Evolutionary conservation across 495 filamentous ascomycete genomes (phyloP).

Genomic region (Penicillium alfredii): DNA sequence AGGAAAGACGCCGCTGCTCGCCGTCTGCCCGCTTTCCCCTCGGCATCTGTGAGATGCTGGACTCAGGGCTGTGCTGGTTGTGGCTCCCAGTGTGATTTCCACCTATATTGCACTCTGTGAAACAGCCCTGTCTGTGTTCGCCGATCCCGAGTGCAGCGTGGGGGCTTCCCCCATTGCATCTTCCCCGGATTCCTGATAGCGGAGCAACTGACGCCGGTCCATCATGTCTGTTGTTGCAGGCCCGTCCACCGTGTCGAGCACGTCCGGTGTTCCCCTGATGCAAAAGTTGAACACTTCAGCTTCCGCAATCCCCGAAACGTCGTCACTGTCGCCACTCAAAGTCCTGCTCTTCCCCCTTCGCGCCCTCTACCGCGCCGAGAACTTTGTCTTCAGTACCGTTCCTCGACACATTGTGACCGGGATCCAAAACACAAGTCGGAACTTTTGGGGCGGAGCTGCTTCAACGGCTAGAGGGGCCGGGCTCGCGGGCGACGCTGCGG

Average conservation of each 20-base stretch:
- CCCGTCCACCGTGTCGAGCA: constrained; percentile 15
- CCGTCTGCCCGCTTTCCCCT: no score
- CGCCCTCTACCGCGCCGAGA: constrained; percentile 32
- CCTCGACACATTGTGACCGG: constrained; percentile 34
- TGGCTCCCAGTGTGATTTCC: neutral
- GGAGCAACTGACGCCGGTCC: constrained; percentile 3
- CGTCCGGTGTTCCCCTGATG: constrained; percentile 9
- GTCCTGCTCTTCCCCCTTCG: constrained; percentile 33
- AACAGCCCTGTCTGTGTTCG: neutral
- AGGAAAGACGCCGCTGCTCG: no score
- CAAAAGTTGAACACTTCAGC: constrained; percentile 15
- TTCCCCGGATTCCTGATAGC: constrained; percentile 21
- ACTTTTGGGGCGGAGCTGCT: constrained; percentile 24
- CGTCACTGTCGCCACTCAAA: constrained; percentile 28
- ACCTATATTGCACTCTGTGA: neutral
- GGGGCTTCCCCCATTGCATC: constrained; percentile 15
- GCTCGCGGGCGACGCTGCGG: constrained; percentile 21
- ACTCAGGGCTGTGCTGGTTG: constrained; percentile 14
- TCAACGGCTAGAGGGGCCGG: constrained; percentile 10
- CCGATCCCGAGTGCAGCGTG: constrained; percentile 4
- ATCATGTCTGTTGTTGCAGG: constrained; percentile 21
- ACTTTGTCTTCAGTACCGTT: constrained; percentile 33
- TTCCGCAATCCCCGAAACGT: constrained; percentile 13
- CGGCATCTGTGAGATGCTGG: constrained; percentile 9
- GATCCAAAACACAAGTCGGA: constrained; percentile 19